Conservation (phyloP, 371 early-diverging fungal genomes). For the Capillidium heterosporum region DNA sequence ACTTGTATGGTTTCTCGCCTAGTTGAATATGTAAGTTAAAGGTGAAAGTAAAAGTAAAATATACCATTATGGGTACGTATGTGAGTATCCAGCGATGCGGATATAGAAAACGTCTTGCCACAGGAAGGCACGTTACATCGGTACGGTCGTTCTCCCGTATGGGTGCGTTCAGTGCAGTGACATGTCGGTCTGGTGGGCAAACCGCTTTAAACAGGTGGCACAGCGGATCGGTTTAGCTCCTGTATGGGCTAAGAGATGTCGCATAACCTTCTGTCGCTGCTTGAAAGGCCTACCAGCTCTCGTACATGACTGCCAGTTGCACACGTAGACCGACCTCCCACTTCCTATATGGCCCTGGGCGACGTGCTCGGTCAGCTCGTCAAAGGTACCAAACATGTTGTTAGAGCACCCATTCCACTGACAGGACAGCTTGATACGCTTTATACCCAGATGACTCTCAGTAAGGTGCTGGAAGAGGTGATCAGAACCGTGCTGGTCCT, state of each 20-base stretch:
- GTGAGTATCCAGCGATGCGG: constrained; percentile 51
- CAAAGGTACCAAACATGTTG: constrained; percentile 31
- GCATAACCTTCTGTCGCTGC: constrained; percentile 46
- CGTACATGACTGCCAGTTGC: constrained; percentile 58
- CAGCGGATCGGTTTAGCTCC: constrained; percentile 60
- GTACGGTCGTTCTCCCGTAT: constrained; percentile 78
- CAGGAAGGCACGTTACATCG: constrained; percentile 23
- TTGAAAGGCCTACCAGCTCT: constrained; percentile 42
- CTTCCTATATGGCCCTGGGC: constrained; percentile 54
- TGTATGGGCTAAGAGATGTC: constrained; percentile 11
- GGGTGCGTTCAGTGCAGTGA: constrained; percentile 63
- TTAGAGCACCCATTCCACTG: constrained; percentile 38
- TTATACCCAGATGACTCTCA: constrained; percentile 26
- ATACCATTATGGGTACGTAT: constrained; percentile 35
- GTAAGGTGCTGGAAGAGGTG: constrained; percentile 47
- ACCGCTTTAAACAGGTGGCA: constrained; percentile 52
- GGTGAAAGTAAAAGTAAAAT: neutral
- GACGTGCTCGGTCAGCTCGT: constrained; percentile 48
- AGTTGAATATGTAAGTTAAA: constrained; percentile 6
- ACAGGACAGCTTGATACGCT: constrained; percentile 24
- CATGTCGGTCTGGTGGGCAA: constrained; percentile 63
- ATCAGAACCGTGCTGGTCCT: constrained; percentile 26
- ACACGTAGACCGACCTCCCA: constrained; percentile 51
- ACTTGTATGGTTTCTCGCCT: constrained; percentile 54
- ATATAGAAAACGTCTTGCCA: constrained; percentile 45